Conservation (phyloP, 768 basidiomycete species). For the Pholiota conissans region DNA sequence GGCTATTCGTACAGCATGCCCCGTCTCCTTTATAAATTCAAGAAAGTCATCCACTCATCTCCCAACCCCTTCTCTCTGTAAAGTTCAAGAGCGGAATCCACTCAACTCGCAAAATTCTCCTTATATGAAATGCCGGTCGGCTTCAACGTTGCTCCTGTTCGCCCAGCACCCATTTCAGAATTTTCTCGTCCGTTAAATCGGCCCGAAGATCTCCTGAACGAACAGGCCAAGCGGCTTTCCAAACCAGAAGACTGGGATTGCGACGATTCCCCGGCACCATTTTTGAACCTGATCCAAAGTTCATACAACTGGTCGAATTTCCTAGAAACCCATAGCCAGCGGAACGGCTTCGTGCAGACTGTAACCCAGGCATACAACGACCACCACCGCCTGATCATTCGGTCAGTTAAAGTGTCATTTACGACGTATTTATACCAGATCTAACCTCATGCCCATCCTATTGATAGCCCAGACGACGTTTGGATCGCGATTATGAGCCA, state of each 20-base stretch:
- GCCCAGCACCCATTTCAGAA: background rate
- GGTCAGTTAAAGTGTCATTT: slow-evolving; percentile 25
- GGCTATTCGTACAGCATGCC: no score
- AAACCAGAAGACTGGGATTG: slow-evolving; percentile 1
- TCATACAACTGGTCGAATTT: background rate
- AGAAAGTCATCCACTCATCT: no score
- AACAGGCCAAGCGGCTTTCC: slow-evolving; percentile 1
- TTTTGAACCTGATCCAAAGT: background rate
- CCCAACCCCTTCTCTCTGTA: no score
- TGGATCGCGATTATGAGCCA: slow-evolving; percentile 45
- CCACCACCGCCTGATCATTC: slow-evolving; percentile 38
- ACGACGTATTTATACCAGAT: background rate
- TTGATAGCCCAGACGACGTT: slow-evolving; percentile 43
- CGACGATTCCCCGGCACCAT: background rate
- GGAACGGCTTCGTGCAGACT: slow-evolving; percentile 34
- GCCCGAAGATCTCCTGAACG: slow-evolving; percentile 7
- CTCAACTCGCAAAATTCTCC: no score
- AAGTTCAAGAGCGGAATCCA: no score
- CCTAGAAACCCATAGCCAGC: background rate
- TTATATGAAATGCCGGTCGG: background rate
- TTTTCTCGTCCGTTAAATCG: background rate
- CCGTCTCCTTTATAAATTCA: no score
- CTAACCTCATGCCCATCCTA: background rate
- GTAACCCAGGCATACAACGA: slow-evolving; percentile 32
- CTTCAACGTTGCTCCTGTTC: background rate